Conservation (phyloP, 2,329 filamentous ascomycete species). For the Trichoderma afroharzianum region DNA sequence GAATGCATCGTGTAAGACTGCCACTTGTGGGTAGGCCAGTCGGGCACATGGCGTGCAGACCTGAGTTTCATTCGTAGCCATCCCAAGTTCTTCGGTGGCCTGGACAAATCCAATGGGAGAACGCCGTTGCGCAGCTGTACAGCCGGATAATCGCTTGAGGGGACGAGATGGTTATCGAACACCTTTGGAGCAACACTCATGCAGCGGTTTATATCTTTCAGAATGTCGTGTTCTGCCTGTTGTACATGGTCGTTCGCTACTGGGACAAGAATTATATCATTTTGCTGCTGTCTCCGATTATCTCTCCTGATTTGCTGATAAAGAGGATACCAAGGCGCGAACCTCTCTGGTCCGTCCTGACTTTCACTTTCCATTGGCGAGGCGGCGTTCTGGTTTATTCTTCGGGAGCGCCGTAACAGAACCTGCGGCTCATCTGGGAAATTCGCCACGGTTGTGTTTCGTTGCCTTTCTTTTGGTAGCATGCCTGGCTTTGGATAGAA, state of each 20-base stretch:
- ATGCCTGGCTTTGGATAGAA: background rate
- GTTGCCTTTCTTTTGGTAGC: background rate
- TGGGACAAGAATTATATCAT: background rate
- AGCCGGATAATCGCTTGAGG: background rate
- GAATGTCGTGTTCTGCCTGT: background rate
- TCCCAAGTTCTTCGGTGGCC: background rate
- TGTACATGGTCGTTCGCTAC: background rate
- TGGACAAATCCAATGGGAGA: background rate
- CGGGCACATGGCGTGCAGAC: background rate
- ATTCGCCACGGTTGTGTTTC: background rate
- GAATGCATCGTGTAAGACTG: background rate
- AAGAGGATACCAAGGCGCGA: constrained; percentile 5
- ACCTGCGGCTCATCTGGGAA: background rate
- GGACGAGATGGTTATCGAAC: background rate
- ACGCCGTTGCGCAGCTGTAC: constrained; percentile 1
- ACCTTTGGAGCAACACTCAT: background rate
- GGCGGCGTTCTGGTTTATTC: background rate
- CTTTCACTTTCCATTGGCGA: background rate
- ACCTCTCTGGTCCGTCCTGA: constrained; percentile 3
- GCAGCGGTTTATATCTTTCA: background rate
- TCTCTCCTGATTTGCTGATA: background rate
- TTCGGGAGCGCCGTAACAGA: background rate
- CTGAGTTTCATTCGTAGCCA: background rate
- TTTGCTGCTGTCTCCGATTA: background rate
- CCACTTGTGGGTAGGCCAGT: background rate